Evolutionary conservation across 306 rosid species (phyloP), one percentile per base, ranked within the genome.

Genomic region (Sesbania bispinosa): DNA sequence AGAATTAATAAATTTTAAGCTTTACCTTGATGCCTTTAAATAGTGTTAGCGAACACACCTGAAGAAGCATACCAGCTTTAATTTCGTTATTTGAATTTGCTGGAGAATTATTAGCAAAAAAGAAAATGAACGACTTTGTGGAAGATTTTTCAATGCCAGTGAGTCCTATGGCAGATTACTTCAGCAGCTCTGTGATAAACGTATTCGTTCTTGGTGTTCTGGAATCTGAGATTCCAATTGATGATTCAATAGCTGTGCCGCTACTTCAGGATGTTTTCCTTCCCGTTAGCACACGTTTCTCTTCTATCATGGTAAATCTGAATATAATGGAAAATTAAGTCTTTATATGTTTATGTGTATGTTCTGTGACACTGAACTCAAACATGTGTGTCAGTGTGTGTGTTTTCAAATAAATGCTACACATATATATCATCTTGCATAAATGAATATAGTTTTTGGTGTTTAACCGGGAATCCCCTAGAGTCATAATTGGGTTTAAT

Each of bases 91-190:
- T 20, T 32, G n/a, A n/a, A n/a, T n/a, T n/a, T 10, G 13, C 8
- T 1, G 19, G 16, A 0, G 15, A 58, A 57, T 14, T 29, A 57
- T 10, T 7, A 2, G 27, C 11, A 35, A 24, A 10, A 59, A 52
- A 5, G 58, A 30, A 8, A 35, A 52, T 10, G 52, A 26, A 35
- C 5, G 14, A 7, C 4, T 3, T 15, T 54, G 80, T 73, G 36
- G 68, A 36, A 10, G 55, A 21, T 32, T 71, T 36, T 15, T 27
- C 32, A 10, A 19, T 35, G 74, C 84, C 89, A 20, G 66, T 69
- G 45, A 85, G 89, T 58, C 89, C 89, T n/a, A 21, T 46, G 54
- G 79, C 77, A 1, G 69, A 65, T 7, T 82, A 61, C 60, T 39
- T 80, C 9, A 74, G 67, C 35, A 80, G 78, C 65, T 26, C 76